A percentile compares a stretch with the other conserved stretches of the same genome.
phyloP scores from a whole-genome alignment of 2,329 filamentous ascomycete species.

The Scolecobasidium constrictum region DNA sequence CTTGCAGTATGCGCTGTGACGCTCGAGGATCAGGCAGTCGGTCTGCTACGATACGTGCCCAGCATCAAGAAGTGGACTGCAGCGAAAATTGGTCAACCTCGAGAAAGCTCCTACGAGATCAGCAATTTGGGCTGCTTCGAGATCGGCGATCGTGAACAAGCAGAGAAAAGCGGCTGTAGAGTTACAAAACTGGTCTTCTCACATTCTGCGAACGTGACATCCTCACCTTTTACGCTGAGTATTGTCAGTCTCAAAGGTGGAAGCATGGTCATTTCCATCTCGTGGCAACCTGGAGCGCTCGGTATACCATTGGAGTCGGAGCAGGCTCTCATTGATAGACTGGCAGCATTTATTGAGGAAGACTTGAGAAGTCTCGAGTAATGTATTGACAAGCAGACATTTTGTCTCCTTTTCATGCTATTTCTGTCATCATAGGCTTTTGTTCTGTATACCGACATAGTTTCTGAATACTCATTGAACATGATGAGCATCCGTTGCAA shows the following conservation, averaged over 20 bases:
- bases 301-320: background rate
- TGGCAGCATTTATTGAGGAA: background rate
- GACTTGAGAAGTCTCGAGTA: background rate
- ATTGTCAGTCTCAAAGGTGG: background rate
- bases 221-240: background rate
- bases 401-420: too few species aligned
- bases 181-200: constrained; percentile 3
- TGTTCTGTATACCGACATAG: too few species aligned
- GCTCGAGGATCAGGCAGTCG: background rate
- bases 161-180: background rate
- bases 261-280: background rate
- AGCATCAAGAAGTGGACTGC: background rate
- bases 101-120: background rate
- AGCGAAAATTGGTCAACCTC: background rate
- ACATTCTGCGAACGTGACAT: background rate
- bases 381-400: too few species aligned
- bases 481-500: too few species aligned
- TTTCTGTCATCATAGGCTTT: too few species aligned
- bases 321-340: background rate
- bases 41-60: background rate
- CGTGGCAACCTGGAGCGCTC: background rate
- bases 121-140: constrained; percentile 1
- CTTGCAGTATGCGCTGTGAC: background rate
- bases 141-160: background rate
- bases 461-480: too few species aligned